A percentile compares a stretch with the other conserved stretches of the same genome.
Conservation (phyloP, 1,284 basidiomycete genomes). For the Megacollybia platyphylla region DNA sequence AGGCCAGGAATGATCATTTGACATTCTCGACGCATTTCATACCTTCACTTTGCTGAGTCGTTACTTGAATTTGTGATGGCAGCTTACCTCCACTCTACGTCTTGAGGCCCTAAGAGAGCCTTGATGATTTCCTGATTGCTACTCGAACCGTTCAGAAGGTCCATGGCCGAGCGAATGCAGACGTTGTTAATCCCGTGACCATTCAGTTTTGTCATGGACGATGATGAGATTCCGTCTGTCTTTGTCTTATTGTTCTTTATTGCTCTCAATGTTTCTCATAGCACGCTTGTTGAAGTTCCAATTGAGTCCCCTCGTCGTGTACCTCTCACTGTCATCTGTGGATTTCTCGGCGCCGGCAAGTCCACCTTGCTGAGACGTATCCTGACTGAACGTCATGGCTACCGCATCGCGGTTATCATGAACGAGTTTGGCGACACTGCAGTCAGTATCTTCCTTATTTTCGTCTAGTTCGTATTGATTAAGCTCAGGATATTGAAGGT, state of each 20-base stretch:
- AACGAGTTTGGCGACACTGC: slow-evolving; percentile 86
- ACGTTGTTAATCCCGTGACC: not conserved
- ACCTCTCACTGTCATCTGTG: slow-evolving; percentile 83
- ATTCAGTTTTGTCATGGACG: slow-evolving; percentile 4
- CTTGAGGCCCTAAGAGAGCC: slow-evolving; percentile 62
- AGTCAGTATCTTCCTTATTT: slow-evolving; percentile 27
- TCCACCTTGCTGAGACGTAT: slow-evolving; percentile 83
- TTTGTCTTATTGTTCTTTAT: slow-evolving; percentile 6
- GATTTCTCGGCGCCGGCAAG: slow-evolving; percentile 87
- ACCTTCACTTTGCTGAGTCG: slow-evolving; percentile 32
- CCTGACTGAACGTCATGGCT: slow-evolving; percentile 83
- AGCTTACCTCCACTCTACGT: slow-evolving; percentile 65
- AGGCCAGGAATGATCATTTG: slow-evolving; percentile 85
- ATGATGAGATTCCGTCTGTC: slow-evolving; percentile 37
- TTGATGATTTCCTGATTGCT: slow-evolving; percentile 44
- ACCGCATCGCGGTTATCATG: slow-evolving; percentile 94
- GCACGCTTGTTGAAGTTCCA: slow-evolving; percentile 32
- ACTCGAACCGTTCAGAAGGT: slow-evolving; percentile 9
- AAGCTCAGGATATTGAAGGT: slow-evolving; percentile 54
- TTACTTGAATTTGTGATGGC: slow-evolving; percentile 3
- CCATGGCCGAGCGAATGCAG: not conserved
- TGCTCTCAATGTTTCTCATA: slow-evolving; percentile 10
- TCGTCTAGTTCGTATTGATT: slow-evolving; percentile 8
- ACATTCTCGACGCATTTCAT: slow-evolving; percentile 90
- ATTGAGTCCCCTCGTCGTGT: slow-evolving; percentile 28